These are phyloP conservation scores for Daphne laureola DNA, from an alignment of 441 rosid species.

Conservation along the genomic window DNA sequence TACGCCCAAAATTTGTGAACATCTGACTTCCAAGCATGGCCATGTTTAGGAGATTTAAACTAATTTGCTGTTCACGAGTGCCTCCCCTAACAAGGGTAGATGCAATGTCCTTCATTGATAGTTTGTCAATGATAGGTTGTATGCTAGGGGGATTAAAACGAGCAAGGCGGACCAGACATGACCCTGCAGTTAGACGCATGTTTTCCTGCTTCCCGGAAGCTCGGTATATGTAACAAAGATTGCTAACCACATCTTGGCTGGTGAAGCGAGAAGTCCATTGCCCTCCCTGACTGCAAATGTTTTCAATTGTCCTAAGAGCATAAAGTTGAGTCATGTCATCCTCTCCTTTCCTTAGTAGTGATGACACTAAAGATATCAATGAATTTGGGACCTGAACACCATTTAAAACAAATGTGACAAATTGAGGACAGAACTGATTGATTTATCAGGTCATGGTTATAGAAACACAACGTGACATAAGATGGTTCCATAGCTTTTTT, in stretches of 20 bases:
- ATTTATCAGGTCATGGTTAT: too few species aligned
- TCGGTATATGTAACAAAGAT: conserved; percentile 78
- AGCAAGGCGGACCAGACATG: conserved; percentile 91
- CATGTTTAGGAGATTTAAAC: conserved; percentile 81
- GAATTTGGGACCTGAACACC: conserved; percentile 78
- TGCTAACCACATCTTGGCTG: conserved; percentile 82
- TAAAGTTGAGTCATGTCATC: conserved; percentile 94
- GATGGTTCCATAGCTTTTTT: not conserved
- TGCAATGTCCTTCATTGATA: conserved; percentile 71
- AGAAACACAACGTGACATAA: too few species aligned
- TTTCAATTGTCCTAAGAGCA: conserved; percentile 89
- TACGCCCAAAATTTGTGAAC: conserved; percentile 66
- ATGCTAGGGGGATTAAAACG: conserved; percentile 79
- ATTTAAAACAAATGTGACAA: conserved; percentile 9
- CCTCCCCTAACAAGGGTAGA: conserved; percentile 76
- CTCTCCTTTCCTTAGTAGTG: conserved; percentile 90
- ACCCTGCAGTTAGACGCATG: conserved; percentile 92
- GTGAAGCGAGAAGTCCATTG: conserved; percentile 82
- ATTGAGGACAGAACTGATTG: too few species aligned
- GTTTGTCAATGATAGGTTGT: conserved; percentile 66
- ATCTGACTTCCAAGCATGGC: conserved; percentile 75
- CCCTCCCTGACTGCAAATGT: conserved; percentile 89
- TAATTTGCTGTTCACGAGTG: conserved; percentile 87
- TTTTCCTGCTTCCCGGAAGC: conserved; percentile 92
- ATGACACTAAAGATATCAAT: conserved; percentile 79